These are phyloP conservation scores for Collybia sordida DNA, from an alignment of 768 basidiomycete species.

Conservation along the genomic window DNA sequence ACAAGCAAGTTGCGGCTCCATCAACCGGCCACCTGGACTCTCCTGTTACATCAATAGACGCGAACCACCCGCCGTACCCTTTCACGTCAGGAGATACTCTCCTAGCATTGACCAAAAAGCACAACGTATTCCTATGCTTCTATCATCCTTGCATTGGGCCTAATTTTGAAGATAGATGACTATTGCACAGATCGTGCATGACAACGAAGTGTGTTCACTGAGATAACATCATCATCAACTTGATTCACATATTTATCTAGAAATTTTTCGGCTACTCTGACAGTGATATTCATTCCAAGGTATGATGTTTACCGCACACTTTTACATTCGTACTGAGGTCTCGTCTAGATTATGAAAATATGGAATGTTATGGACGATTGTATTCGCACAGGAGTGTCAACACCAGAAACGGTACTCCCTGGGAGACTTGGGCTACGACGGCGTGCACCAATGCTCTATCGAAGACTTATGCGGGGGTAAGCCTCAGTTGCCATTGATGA, in stretches of 20 bases:
- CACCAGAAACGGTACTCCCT: conserved; percentile 77
- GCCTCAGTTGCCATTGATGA: conserved; percentile 4
- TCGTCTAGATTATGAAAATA: conserved; percentile 61
- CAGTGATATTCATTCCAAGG: conserved; percentile 74
- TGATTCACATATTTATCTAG: conserved; percentile 17
- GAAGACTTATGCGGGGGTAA: conserved; percentile 87
- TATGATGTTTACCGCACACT: conserved; percentile 21
- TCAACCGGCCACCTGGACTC: neutral
- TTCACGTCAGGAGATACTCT: conserved; percentile 78
- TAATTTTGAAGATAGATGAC: conserved; percentile 58
- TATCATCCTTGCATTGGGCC: neutral
- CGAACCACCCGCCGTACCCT: conserved; percentile 76
- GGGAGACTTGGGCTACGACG: conserved; percentile 80
- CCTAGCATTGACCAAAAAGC: conserved; percentile 70
- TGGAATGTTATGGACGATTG: conserved; percentile 94
- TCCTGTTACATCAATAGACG: conserved; percentile 8
- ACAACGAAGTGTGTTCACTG: conserved; percentile 64
- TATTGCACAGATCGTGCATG: conserved; percentile 91
- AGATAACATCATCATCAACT: neutral
- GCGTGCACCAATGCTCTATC: conserved; percentile 87
- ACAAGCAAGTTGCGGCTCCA: neutral
- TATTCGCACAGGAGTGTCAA: conserved; percentile 82
- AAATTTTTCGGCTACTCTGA: conserved; percentile 73
- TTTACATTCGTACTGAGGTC: neutral
- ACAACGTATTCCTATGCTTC: conserved; percentile 62